Evolutionary conservation across 768 basidiomycete genomes (phyloP).

Genomic region (Mycena galopus): DNA sequence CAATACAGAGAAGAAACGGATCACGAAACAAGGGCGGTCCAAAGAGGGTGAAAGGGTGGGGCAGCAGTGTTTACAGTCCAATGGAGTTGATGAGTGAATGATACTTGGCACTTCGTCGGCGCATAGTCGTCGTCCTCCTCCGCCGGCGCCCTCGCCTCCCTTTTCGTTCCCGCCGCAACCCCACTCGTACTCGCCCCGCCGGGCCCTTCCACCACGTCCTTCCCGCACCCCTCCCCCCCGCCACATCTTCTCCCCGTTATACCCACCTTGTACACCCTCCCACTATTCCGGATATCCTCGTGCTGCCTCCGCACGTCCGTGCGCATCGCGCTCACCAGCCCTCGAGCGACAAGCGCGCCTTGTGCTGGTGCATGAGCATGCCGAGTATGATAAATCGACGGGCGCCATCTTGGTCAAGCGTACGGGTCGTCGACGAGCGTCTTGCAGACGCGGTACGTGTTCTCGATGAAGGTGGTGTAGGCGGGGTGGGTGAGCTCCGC

Average conservation of each 20-base stretch:
- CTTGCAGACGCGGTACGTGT: constrained; percentile 63
- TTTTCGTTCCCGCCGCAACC: too few species aligned
- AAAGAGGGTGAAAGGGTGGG: too few species aligned
- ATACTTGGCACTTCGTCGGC: too few species aligned
- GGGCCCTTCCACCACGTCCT: constrained; percentile 38
- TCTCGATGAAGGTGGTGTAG: constrained; percentile 51
- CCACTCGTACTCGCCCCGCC: too few species aligned
- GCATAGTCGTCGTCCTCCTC: too few species aligned
- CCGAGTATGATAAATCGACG: constrained; percentile 74
- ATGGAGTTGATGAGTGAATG: too few species aligned
- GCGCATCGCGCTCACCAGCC: constrained; percentile 66
- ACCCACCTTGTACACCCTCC: constrained; percentile 61
- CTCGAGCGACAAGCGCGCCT: constrained; percentile 49
- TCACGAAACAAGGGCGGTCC: too few species aligned
- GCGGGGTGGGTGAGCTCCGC: constrained; percentile 42
- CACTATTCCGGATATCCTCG: constrained; percentile 77
- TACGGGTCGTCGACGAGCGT: constrained; percentile 56
- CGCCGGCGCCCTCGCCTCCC: too few species aligned
- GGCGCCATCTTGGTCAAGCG: constrained; percentile 72
- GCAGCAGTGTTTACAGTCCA: too few species aligned
- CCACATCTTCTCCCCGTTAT: constrained; percentile 8
- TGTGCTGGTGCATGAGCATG: constrained; percentile 66
- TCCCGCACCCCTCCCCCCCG: constrained; percentile 35
- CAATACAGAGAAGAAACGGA: too few species aligned
- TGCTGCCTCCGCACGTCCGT: constrained; percentile 65